Conservation (phyloP, 2,329 filamentous ascomycete species). For the Cercospora canescens region DNA sequence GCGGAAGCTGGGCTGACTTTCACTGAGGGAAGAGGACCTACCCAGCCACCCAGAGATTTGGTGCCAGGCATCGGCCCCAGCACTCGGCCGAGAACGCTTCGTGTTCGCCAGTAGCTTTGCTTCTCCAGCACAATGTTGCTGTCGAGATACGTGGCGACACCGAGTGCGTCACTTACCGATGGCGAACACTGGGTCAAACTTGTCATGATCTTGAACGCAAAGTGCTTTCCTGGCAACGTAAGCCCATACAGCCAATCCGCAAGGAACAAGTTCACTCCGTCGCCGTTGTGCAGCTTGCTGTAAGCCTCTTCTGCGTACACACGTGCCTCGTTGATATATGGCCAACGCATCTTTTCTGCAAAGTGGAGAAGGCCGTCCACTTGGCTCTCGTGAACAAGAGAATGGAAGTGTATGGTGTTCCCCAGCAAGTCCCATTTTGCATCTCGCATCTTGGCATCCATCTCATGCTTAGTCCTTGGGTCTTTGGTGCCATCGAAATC, state of each 20-base stretch:
- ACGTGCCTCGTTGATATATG: background rate
- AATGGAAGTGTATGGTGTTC: background rate
- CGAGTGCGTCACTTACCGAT: background rate
- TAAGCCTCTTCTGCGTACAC: background rate
- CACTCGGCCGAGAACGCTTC: background rate
- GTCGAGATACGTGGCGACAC: background rate
- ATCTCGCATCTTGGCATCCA: background rate
- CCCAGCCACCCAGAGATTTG: background rate
- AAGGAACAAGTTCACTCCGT: background rate
- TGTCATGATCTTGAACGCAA: constrained; percentile 3
- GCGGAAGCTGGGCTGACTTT: background rate
- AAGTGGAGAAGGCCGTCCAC: background rate
- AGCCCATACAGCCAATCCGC: constrained; percentile 2
- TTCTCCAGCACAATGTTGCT: background rate
- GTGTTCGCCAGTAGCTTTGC: background rate
- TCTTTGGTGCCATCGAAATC: background rate
- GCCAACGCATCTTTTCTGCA: background rate
- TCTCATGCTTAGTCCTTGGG: background rate
- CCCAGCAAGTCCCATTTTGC: background rate
- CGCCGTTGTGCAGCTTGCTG: background rate
- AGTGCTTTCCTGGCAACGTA: background rate
- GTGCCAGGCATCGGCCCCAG: background rate
- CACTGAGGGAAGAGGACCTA: background rate
- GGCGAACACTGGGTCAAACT: constrained; percentile 3
- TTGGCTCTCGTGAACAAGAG: constrained; percentile 1